phyloP scores from a whole-genome alignment of 345 rosid species.

The Brassica incana region DNA sequence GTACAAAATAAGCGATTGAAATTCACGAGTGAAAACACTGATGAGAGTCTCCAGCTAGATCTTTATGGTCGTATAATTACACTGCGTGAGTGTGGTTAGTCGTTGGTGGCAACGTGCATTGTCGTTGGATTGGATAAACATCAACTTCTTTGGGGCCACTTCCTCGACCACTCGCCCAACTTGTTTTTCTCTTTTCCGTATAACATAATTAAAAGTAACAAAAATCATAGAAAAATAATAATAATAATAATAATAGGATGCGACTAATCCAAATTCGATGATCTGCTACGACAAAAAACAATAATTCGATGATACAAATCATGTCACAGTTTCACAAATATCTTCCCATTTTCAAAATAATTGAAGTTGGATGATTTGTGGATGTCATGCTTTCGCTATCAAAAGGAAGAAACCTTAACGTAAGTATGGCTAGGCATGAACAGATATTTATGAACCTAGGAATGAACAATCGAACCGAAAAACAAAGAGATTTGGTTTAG shows the following conservation, averaged over 20 bases:
- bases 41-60: conserved; percentile 15
- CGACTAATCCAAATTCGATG: neutral
- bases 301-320: neutral
- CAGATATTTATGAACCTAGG: too few species aligned
- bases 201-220: neutral
- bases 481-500: too few species aligned
- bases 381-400: neutral
- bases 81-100: neutral
- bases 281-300: neutral
- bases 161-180: conserved; percentile 30
- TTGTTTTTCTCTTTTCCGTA: conserved; percentile 10
- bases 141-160: conserved; percentile 22
- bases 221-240: neutral
- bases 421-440: neutral
- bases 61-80: conserved; percentile 9
- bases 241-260: neutral
- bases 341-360: neutral
- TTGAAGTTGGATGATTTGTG: neutral
- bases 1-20: neutral
- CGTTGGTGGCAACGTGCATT: conserved; percentile 16
- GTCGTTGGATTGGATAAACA: neutral
- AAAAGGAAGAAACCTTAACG: neutral
- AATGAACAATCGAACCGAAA: too few species aligned
- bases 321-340: neutral
- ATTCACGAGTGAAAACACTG: neutral